Conservation (phyloP, 257 asterid genomes). For the Petunia axillaris region DNA sequence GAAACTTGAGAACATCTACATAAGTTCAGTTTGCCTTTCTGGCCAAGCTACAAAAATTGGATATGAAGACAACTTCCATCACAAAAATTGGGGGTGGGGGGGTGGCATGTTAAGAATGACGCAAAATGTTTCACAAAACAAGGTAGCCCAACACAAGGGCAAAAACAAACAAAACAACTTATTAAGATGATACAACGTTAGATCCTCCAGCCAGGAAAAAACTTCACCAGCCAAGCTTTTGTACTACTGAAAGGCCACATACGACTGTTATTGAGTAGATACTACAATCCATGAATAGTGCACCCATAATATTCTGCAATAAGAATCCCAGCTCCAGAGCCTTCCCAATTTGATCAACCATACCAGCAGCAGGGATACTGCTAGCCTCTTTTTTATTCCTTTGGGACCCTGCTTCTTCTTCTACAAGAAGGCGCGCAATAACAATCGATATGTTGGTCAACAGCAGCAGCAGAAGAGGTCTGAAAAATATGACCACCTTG, state of each 20-base stretch:
- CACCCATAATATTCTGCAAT: constrained; percentile 52
- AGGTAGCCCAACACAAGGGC: not conserved
- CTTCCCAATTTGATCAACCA: constrained; percentile 61
- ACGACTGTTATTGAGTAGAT: constrained; percentile 63
- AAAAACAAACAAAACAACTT: not conserved
- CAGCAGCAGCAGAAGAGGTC: constrained; percentile 71
- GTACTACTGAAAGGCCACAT: constrained; percentile 48
- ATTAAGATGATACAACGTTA: constrained; percentile 11
- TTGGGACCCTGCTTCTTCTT: constrained; percentile 30
- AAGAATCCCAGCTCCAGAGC: constrained; percentile 60
- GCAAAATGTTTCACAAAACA: constrained; percentile 19
- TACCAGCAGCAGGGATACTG: constrained; percentile 36
- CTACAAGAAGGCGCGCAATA: constrained; percentile 45
- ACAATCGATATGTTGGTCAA: constrained; percentile 66
- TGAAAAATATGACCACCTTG: constrained; percentile 43
- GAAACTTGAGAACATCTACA: constrained; percentile 12
- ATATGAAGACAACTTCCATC: not conserved
- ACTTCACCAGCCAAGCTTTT: constrained; percentile 41
- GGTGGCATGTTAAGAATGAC: not conserved
- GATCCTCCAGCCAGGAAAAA: constrained; percentile 12
- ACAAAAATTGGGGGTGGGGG: not conserved
- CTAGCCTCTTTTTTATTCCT: constrained; percentile 36
- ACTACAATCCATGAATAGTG: constrained; percentile 73
- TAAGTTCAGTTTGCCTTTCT: not conserved
- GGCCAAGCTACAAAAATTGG: constrained; percentile 20